phyloP scores from a whole-genome alignment of 306 rosid genomes.

The Datisca glomerata region DNA sequence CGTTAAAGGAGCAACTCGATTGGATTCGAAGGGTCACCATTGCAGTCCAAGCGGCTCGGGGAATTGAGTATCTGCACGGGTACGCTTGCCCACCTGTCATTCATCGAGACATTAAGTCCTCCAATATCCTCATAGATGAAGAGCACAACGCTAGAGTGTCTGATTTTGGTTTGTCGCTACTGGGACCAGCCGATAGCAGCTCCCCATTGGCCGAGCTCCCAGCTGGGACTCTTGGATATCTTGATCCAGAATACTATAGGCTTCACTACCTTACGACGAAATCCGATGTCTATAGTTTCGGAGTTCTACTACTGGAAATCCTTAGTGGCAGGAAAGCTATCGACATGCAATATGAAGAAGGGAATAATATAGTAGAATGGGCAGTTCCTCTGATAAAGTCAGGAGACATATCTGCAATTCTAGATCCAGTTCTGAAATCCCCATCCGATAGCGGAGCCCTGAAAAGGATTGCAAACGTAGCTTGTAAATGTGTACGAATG shows the following conservation, averaged over 20 bases:
- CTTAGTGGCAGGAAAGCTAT: conserved; percentile 92
- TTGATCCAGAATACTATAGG: conserved; percentile 92
- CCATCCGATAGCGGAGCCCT: conserved; percentile 72
- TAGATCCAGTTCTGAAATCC: conserved; percentile 59
- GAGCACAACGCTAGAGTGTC: conserved; percentile 94
- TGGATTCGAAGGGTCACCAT: conserved; percentile 88
- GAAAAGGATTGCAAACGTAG: conserved; percentile 88
- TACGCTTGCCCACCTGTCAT: conserved; percentile 88
- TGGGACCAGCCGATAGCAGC: conserved; percentile 80
- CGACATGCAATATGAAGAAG: conserved; percentile 83
- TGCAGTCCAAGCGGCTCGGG: conserved; percentile 94
- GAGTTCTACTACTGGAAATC: conserved; percentile 74
- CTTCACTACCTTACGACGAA: conserved; percentile 95
- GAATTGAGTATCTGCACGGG: conserved; percentile 78
- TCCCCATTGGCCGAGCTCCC: conserved; percentile 87
- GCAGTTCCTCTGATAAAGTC: conserved; percentile 78
- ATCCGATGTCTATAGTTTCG: conserved; percentile 93
- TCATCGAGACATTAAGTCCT: conserved; percentile 84
- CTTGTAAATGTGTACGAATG: conserved; percentile 89
- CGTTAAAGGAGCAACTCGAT: conserved; percentile 63
- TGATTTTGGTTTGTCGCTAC: conserved; percentile 77
- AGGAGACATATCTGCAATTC: conserved; percentile 39
- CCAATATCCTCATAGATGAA: conserved; percentile 92
- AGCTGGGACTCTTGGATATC: conserved; percentile 95
- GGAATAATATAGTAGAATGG: conserved; percentile 93